phyloP scores from a whole-genome alignment of 345 rosid species.

The Rhodamnia argentea region DNA sequence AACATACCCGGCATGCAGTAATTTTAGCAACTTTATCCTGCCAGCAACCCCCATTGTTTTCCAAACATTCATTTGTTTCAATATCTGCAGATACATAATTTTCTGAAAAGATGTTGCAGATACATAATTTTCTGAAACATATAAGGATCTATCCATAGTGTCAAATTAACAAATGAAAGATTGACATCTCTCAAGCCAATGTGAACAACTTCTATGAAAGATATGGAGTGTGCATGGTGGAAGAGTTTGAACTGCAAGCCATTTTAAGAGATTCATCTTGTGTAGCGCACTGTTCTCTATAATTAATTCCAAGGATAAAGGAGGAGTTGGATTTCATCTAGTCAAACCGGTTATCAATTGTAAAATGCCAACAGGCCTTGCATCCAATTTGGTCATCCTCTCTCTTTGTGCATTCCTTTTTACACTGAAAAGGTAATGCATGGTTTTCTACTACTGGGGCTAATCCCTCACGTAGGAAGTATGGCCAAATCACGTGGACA shows the following conservation, averaged over 20 bases:
- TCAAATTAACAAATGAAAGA: background rate
- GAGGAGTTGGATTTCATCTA: background rate
- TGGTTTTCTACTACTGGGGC: background rate
- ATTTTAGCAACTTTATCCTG: conserved; percentile 56
- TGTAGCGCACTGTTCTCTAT: background rate
- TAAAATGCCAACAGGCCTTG: background rate
- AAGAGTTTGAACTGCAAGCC: background rate
- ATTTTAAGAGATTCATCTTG: background rate
- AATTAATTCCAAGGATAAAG: background rate
- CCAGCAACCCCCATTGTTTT: conserved; percentile 98
- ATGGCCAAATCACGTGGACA: background rate
- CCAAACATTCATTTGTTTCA: conserved; percentile 86
- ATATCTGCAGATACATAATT: conserved; percentile 38
- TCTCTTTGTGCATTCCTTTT: background rate
- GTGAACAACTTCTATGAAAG: background rate
- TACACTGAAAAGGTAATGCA: background rate
- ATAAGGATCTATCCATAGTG: background rate
- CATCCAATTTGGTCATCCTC: background rate
- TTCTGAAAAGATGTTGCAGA: conserved; percentile 11
- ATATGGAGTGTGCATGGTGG: background rate
- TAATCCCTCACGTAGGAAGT: background rate
- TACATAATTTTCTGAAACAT: background rate
- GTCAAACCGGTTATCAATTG: background rate
- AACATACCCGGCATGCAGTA: conserved; percentile 81
- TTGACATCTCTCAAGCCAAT: background rate